These are phyloP conservation scores for Arachis stenosperma DNA, from an alignment of 306 rosid species.

Conservation along the genomic window DNA sequence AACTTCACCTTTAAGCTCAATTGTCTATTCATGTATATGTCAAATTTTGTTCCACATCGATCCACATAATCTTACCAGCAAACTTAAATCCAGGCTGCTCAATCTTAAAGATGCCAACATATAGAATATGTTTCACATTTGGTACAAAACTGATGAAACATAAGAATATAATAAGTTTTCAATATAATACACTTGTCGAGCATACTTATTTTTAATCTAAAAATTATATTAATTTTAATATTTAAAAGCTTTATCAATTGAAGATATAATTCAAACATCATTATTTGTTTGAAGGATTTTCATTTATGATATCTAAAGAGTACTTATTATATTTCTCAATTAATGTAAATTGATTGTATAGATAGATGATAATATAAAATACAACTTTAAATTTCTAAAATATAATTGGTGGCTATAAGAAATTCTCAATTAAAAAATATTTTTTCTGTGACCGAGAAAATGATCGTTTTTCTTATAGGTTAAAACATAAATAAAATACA, in stretches of 20 bases:
- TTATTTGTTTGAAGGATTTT: background rate
- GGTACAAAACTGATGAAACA: slow-evolving; percentile 33
- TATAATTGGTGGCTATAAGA: background rate
- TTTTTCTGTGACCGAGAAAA: too few species aligned
- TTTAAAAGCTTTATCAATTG: background rate
- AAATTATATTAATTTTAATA: background rate
- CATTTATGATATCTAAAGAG: background rate
- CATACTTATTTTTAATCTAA: background rate
- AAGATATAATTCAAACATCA: background rate
- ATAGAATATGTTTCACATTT: slow-evolving; percentile 26
- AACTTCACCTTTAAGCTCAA: background rate
- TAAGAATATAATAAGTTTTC: background rate
- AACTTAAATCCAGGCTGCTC: background rate
- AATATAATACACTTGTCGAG: background rate
- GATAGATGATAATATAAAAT: background rate
- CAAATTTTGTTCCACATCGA: slow-evolving; percentile 32
- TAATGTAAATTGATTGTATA: background rate
- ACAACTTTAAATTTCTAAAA: background rate
- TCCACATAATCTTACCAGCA: slow-evolving; percentile 21
- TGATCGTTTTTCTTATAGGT: too few species aligned
- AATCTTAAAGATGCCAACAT: slow-evolving; percentile 32
- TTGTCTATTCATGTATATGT: slow-evolving; percentile 16
- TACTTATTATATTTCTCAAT: background rate
- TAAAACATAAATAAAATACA: too few species aligned
- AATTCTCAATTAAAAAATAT: too few species aligned